phyloP scores from a whole-genome alignment of 2,329 filamentous ascomycete species.

The Thielaviopsis euricoi region DNA sequence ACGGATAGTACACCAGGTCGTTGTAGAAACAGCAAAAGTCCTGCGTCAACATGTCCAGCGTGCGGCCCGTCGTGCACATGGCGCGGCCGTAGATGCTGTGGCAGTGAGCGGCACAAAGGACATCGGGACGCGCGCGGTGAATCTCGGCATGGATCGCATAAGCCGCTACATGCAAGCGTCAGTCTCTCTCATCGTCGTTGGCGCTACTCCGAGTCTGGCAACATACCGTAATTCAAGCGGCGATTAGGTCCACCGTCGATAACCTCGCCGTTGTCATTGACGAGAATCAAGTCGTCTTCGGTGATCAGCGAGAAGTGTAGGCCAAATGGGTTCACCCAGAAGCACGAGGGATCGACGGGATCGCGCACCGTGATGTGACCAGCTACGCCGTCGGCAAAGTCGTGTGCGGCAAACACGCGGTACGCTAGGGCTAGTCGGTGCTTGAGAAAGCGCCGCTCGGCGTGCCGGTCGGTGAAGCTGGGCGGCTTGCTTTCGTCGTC shows the following conservation, averaged over 20 bases:
- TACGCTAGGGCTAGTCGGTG: constrained; percentile 37
- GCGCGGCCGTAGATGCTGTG: constrained; percentile 38
- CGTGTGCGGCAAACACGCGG: constrained; percentile 39
- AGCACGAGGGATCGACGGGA: constrained; percentile 41
- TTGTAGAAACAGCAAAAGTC: constrained; percentile 44
- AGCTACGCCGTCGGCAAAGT: constrained; percentile 46
- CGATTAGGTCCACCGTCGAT: constrained; percentile 40
- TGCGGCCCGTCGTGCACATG: constrained; percentile 44
- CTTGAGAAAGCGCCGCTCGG: constrained; percentile 37
- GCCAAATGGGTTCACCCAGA: constrained; percentile 54
- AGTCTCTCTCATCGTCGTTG: too few relatives aligned
- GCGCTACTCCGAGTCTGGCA: not conserved
- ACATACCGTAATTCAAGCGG: constrained; percentile 16
- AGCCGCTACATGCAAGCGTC: not conserved
- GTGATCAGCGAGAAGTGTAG: constrained; percentile 46
- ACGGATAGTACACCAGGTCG: constrained; percentile 26
- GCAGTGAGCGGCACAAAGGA: constrained; percentile 36
- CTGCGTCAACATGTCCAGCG: constrained; percentile 49
- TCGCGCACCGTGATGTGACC: constrained; percentile 48
- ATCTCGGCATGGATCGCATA: constrained; percentile 25
- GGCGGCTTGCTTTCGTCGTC: constrained; percentile 6
- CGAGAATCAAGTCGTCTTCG: constrained; percentile 49
- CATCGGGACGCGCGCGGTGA: constrained; percentile 37
- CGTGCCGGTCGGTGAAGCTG: constrained; percentile 16
- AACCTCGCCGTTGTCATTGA: constrained; percentile 42